Base-by-base conservation (phyloP, 2,329 filamentous ascomycete species). In the Xylariaceae sp. region DNA sequence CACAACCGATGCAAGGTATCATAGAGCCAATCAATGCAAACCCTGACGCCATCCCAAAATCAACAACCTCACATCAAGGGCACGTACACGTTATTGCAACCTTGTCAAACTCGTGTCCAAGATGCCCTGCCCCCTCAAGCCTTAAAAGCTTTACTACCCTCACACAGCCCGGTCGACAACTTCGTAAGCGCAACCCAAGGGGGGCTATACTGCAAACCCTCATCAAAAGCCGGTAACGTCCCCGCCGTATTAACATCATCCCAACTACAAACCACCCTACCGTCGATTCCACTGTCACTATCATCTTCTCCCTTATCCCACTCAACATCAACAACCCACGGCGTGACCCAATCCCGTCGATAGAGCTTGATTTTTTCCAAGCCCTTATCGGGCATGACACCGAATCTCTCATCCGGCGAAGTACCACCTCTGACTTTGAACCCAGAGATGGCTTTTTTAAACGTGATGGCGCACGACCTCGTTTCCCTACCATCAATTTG, bases 121-220 rank as follows among this genome's bases (percentile, higher is more conserved):
- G 22, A 28, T 28, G 13, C 17, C 19, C 14, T 4, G 5, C 13
- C 12, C 31, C 2, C 6, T 73, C 60, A 81, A n/a, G 84, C 67
- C 53, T 73, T 75, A 68, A 89, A 93, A 50, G 73, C 72, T 75
- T 88, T 91, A 64, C 78, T 85, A 18, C 89, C 91, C 68, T 96
- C 89, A 31, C 96, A 88, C 61, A 97, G 71, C 1, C 90, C 92
- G 71, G 91, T 87, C 22, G 77, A 77, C 57, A 82, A 72, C 73
- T 96, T 97, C 4, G 84, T 85, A 28, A 91, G 76, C 10, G 86
- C 85, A 6, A 84, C 83, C 94, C 94, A 99, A 5, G 77, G 74
- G 1, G 94, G 94, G 60, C 85, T 79, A 71, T 85, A 97, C 66
- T 85, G 80, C 60, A 81, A 75, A 45, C 89, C 77, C 71, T 97